phyloP scores from a whole-genome alignment of 1,139 yeast species.

The Tardiomyces depauwii region DNA sequence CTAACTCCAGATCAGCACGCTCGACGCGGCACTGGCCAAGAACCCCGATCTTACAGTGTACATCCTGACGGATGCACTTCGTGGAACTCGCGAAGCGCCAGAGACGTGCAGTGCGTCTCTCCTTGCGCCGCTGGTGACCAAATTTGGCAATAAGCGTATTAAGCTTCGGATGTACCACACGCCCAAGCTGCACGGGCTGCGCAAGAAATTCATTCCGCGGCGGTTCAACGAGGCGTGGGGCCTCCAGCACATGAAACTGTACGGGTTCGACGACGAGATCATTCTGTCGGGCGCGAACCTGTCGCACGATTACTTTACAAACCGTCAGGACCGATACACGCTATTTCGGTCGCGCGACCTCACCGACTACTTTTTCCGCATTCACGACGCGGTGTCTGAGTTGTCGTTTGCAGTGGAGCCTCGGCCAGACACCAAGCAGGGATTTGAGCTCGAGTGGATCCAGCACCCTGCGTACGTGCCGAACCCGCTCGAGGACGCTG shows the following conservation, averaged over 20 bases:
- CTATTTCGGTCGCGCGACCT: constrained; percentile 46
- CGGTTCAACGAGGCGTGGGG: constrained; percentile 89
- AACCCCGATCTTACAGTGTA: constrained; percentile 57
- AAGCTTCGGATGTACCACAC: constrained; percentile 83
- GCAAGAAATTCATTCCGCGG: constrained; percentile 57
- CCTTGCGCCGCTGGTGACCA: constrained; percentile 53
- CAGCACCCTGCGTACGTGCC: constrained; percentile 75
- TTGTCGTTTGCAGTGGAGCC: constrained; percentile 58
- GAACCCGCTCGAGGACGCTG: constrained; percentile 56
- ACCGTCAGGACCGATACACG: constrained; percentile 90
- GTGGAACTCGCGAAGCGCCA: constrained; percentile 94
- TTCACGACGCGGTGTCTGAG: constrained; percentile 56
- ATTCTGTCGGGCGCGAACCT: constrained; percentile 86
- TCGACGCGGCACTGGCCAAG: constrained; percentile 36
- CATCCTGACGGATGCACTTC: constrained; percentile 72
- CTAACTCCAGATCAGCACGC: constrained; percentile 9
- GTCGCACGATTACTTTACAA: constrained; percentile 85
- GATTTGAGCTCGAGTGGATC: constrained; percentile 39
- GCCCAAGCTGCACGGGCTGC: constrained; percentile 69
- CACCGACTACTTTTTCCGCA: constrained; percentile 58
- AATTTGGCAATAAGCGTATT: constrained; percentile 58
- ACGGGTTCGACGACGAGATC: constrained; percentile 88
- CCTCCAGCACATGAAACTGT: constrained; percentile 92
- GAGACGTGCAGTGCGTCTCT: constrained; percentile 64
- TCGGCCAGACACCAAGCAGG: constrained; percentile 12